Evolutionary conservation across 1,284 basidiomycete species (phyloP), one percentile per base, ranked within the genome.

Genomic region (Afroboletus lepidellus): DNA sequence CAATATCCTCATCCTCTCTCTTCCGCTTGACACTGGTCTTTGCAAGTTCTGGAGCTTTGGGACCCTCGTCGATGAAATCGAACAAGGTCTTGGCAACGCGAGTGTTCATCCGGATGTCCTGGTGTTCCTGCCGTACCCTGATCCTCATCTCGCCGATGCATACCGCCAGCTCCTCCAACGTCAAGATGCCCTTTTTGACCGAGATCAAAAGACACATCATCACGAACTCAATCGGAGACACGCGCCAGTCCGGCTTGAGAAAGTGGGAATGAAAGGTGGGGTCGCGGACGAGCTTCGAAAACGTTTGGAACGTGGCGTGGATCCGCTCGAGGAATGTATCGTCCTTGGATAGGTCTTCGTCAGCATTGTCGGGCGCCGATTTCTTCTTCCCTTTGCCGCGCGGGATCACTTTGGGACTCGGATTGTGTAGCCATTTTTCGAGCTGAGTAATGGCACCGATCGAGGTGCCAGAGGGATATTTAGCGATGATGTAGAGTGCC

Each of bases 151-250:
- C 63, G 2, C 58, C 61, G 5, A 87, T 75, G 0, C 73, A 74
- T 25, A 62, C 59, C 0, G 76, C 72, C 29, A 87, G 58, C 59
- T 76, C 72, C 0, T 56, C 54, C 53, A 70, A 48, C 0, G 70
- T 65, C 52, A 78, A 54, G 13, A 56, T 61, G 23, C 69, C 65
- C 56, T 72, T 75, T 50, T 77, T 64, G 8, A 71, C 67, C 9
- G 74, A 73, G 16, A 87, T 75, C 25, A 87, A 66, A 1, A 85
- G 54, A 9, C 70, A 69, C 44, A 80, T 77, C 57, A 74, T 69
- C 30, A 85, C 73, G 54, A 88, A 79, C 63, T 89, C 86, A 36
- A 85, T 72, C 0, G 86, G 86, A 0, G 83, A 74, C 5, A 87
- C 74, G 37, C 47, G 69, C 66, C 52, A 75, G 60, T 53, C 70